Percentiles rank a stretch among this genome's conserved stretches.
These are phyloP conservation scores for Amphirosellinia nigrospora DNA, from an alignment of 495 filamentous ascomycete genomes.

Conservation along the genomic window DNA sequence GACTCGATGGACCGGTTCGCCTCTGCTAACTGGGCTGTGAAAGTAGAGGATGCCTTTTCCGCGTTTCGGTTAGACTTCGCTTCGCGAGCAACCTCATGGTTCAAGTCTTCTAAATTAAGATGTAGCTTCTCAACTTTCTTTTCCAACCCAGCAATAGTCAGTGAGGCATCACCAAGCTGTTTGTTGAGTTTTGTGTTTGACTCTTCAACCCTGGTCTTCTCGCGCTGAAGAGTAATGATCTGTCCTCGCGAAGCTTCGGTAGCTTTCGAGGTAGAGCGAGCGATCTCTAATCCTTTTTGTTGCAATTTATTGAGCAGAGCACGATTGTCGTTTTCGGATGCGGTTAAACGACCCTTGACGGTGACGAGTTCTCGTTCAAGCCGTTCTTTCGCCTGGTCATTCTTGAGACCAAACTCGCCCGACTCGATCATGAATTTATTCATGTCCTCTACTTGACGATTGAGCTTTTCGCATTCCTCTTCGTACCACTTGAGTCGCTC, in stretches of 20 bases:
- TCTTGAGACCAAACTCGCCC: constrained; percentile 80
- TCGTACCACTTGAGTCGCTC: constrained; percentile 75
- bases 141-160: constrained; percentile 83
- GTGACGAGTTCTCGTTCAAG: constrained; percentile 92
- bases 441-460: constrained; percentile 77
- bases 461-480: constrained; percentile 73
- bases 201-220: constrained; percentile 85
- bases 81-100: constrained; percentile 89
- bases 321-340: constrained; percentile 98
- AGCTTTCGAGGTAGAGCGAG: constrained; percentile 83
- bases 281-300: constrained; percentile 97
- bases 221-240: constrained; percentile 75
- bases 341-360: constrained; percentile 85
- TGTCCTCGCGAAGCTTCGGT: constrained; percentile 85
- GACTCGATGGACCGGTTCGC: constrained; percentile 88
- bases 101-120: constrained; percentile 87
- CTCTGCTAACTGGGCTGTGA: constrained; percentile 84
- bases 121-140: constrained; percentile 96
- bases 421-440: constrained; percentile 86
- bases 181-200: constrained; percentile 80
- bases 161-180: constrained; percentile 85
- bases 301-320: constrained; percentile 94
- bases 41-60: constrained; percentile 85
- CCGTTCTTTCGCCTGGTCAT: constrained; percentile 93
- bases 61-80: constrained; percentile 90